phyloP scores from a whole-genome alignment of 1,284 basidiomycete genomes.

The Inonotus hispidus region DNA sequence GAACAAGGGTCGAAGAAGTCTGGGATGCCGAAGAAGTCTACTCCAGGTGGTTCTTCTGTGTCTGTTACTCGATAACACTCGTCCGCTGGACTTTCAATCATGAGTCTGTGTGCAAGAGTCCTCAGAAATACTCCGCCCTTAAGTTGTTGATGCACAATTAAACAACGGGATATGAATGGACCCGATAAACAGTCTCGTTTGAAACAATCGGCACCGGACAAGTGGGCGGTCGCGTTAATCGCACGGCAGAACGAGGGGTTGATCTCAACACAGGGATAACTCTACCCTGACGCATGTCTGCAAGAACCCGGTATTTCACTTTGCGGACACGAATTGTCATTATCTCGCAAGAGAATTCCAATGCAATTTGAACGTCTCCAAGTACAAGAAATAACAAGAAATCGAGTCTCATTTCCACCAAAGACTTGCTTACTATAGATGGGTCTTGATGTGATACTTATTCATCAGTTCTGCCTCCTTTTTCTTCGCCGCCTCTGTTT shows the following conservation, averaged over 20 bases:
- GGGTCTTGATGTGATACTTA: constrained; percentile 53
- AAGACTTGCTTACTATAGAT: constrained; percentile 39
- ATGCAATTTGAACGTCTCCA: neutral
- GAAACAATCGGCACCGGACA: no score
- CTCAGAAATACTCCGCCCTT: no score
- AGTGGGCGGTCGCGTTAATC: no score
- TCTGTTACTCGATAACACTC: neutral
- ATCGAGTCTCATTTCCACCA: neutral
- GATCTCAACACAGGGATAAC: no score
- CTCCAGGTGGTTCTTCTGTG: neutral
- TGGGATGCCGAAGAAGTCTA: neutral
- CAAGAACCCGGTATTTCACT: no score
- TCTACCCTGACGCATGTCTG: no score
- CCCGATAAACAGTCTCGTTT: no score
- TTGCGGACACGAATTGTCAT: neutral
- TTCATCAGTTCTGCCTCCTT: constrained; percentile 56
- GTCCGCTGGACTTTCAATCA: neutral
- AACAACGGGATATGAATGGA: no score
- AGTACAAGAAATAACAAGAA: neutral
- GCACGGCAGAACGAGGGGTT: no score
- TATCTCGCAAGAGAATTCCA: no score
- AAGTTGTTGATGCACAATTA: no score
- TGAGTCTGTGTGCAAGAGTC: no score
- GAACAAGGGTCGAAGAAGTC: constrained; percentile 35
- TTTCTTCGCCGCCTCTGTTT: constrained; percentile 47